These are phyloP conservation scores for Rhizoclosmatium sp. DNA, from an alignment of 192 early-diverging fungal genomes.

Conservation along the genomic window DNA sequence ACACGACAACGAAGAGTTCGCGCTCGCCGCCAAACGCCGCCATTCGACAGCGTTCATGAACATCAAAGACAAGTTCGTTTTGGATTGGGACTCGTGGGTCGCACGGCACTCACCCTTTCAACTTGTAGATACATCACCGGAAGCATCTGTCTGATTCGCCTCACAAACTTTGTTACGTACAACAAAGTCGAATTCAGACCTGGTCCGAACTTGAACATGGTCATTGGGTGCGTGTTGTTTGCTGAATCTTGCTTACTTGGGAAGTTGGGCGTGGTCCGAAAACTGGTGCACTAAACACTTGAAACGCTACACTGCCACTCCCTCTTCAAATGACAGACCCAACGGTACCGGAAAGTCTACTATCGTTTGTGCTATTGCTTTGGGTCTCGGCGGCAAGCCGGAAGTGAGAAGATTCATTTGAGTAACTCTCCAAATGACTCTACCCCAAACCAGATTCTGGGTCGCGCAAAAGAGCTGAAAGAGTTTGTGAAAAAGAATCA, in stretches of 20 bases:
- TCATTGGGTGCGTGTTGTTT: conserved; percentile 44
- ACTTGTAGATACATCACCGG: conserved; percentile 52
- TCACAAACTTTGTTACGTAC: conserved; percentile 98
- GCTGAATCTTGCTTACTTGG: background rate
- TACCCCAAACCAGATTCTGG: conserved; percentile 65
- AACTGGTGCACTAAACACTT: background rate
- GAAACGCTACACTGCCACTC: background rate
- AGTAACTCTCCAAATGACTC: background rate
- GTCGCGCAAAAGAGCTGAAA: conserved; percentile 85
- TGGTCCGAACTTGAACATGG: conserved; percentile 96
- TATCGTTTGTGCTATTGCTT: conserved; percentile 92
- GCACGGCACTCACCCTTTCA: background rate
- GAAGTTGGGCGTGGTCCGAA: background rate
- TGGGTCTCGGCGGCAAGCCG: conserved; percentile 87
- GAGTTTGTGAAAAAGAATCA: conserved; percentile 94
- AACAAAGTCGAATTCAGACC: conserved; percentile 82
- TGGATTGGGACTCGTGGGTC: background rate
- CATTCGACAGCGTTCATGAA: too few relatives aligned
- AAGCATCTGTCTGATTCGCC: conserved; percentile 74
- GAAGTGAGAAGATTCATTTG: conserved; percentile 38
- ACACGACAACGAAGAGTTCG: background rate
- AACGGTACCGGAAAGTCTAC: conserved; percentile 98
- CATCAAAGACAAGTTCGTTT: background rate
- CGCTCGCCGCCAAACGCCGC: background rate
- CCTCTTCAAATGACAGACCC: conserved; percentile 42